These are phyloP conservation scores for Maudiozyma barnettii DNA, from an alignment of 805 yeast genomes.

Conservation along the genomic window DNA sequence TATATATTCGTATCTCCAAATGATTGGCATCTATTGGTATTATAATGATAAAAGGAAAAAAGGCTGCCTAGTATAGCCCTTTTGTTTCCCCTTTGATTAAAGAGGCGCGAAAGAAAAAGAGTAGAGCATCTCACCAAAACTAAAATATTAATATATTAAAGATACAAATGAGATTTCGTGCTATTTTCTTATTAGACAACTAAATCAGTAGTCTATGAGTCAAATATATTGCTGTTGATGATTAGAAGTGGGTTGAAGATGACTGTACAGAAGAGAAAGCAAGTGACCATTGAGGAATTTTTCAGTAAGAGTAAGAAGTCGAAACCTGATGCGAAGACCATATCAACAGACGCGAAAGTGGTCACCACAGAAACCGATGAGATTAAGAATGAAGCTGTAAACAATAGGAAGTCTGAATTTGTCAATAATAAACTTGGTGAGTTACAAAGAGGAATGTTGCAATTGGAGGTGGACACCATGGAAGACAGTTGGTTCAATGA, in stretches of 20 bases:
- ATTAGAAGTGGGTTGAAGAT: neutral
- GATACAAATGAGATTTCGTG: too few relatives aligned
- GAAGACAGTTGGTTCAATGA: slow-evolving; percentile 72
- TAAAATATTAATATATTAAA: too few relatives aligned
- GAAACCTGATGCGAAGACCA: neutral
- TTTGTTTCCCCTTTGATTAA: too few relatives aligned
- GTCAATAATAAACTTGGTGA: neutral
- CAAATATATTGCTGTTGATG: too few relatives aligned
- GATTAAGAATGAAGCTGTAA: neutral
- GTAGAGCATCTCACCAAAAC: too few relatives aligned
- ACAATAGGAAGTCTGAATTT: neutral
- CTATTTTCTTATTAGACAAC: too few relatives aligned
- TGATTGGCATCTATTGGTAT: too few relatives aligned
- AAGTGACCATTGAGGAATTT: slow-evolving; percentile 13
- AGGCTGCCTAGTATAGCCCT: too few relatives aligned
- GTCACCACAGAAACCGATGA: neutral
- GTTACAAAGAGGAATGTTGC: slow-evolving; percentile 1
- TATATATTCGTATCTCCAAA: too few relatives aligned
- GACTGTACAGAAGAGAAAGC: slow-evolving; percentile 7
- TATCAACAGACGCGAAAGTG: neutral
- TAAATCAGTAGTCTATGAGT: too few relatives aligned
- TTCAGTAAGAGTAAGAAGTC: slow-evolving; percentile 9
- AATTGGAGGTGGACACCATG: slow-evolving; percentile 54
- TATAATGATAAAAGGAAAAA: too few relatives aligned
- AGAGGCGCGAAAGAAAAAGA: too few relatives aligned